phyloP scores from a whole-genome alignment of 805 yeast species.

The Kodamaea restingae region DNA sequence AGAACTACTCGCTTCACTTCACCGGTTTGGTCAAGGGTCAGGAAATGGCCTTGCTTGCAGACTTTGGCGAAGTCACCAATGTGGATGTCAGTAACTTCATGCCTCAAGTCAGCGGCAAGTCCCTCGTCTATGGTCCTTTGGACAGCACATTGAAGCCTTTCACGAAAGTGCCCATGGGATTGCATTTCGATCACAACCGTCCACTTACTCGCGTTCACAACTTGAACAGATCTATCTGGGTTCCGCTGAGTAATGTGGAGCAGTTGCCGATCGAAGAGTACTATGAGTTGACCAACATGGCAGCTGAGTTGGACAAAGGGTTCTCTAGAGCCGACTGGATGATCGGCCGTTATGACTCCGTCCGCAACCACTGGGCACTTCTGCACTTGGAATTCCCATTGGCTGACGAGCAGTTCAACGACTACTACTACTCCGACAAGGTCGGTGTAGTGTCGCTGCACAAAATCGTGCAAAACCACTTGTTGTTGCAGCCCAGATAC shows the following conservation, averaged over 20 bases:
- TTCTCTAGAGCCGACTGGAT: constrained; percentile 81
- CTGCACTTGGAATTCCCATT: constrained; percentile 57
- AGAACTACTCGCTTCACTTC: constrained; percentile 40
- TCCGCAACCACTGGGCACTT: constrained; percentile 55
- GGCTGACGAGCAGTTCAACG: constrained; percentile 36
- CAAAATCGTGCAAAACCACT: constrained; percentile 35
- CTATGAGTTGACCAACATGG: constrained; percentile 74
- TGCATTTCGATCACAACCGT: constrained; percentile 59
- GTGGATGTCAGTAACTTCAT: constrained; percentile 18
- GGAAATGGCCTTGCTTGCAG: constrained; percentile 36
- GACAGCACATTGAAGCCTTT: constrained; percentile 41
- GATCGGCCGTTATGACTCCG: constrained; percentile 46
- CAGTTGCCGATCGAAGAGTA: constrained; percentile 75
- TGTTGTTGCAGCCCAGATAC: constrained; percentile 76
- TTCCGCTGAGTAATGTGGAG: constrained; percentile 75
- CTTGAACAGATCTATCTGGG: constrained; percentile 76
- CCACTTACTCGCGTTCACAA: constrained; percentile 62
- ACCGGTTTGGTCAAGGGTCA: constrained; percentile 45
- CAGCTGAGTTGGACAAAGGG: constrained; percentile 63
- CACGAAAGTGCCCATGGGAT: constrained; percentile 44
- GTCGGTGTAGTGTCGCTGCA: constrained; percentile 93
- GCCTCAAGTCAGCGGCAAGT: constrained; percentile 37
- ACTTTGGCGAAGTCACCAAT: constrained; percentile 11
- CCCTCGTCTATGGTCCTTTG: constrained; percentile 56
- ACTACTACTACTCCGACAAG: constrained; percentile 76